Conservation (phyloP, 768 basidiomycete genomes). For the Stropharia rugosoannulata region DNA sequence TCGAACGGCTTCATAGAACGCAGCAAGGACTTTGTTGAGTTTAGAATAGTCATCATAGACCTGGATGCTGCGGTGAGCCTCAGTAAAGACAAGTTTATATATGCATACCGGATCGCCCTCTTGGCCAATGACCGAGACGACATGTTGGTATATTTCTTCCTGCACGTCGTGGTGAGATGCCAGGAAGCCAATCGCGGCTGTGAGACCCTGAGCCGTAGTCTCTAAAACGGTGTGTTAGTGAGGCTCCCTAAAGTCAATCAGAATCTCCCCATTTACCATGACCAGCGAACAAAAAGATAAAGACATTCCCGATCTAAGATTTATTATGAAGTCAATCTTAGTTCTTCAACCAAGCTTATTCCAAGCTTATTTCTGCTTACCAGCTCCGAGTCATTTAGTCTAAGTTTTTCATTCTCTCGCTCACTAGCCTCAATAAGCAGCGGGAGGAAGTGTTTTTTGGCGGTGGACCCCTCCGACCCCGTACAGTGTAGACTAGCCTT, state of each 20-base stretch:
- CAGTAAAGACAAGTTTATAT: not conserved
- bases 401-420: not conserved
- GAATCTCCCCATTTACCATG: conserved; percentile 23
- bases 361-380: not conserved
- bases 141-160: conserved; percentile 45
- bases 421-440: conserved; percentile 2
- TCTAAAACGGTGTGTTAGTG: conserved; percentile 21
- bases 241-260: too few species aligned
- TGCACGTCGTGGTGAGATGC: conserved; percentile 46
- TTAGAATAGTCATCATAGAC: conserved; percentile 38
- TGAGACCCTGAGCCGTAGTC: conserved; percentile 49
- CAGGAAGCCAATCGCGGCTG: conserved; percentile 46
- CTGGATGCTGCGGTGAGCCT: conserved; percentile 15
- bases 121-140: conserved; percentile 34
- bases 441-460: not conserved
- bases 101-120: conserved; percentile 19
- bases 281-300: conserved; percentile 46
- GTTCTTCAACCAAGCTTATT: not conserved
- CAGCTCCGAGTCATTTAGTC: conserved; percentile 1
- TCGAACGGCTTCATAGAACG: conserved; percentile 42
- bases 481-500: conserved; percentile 21
- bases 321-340: not conserved
- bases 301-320: conserved; percentile 5
- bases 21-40: conserved; percentile 41
- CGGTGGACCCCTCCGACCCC: too few species aligned